A percentile compares a stretch with the other conserved stretches of the same genome.
These are phyloP conservation scores for Cladobotryum mycophilum DNA, from an alignment of 2,329 filamentous ascomycete genomes.

Conservation along the genomic window DNA sequence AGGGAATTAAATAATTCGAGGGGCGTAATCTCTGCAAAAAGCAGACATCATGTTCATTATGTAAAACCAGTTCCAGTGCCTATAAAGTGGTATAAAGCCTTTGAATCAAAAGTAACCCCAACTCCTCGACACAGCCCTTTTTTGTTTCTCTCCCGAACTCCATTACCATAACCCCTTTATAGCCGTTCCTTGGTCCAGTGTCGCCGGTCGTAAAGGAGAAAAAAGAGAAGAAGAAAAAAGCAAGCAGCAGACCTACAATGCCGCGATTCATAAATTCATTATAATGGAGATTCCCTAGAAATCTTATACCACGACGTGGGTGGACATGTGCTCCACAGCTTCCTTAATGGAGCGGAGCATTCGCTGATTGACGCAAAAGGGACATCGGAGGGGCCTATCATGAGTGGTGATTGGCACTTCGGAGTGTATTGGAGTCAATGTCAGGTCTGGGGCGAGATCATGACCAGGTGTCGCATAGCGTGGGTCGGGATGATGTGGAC, in stretches of 20 bases:
- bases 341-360: constrained; percentile 57
- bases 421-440: constrained; percentile 49
- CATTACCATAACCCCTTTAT: neutral
- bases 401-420: constrained; percentile 39
- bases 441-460: constrained; percentile 37
- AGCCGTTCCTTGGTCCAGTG: neutral
- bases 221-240: no score
- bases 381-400: constrained; percentile 49
- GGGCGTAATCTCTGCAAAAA: no score
- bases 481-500: constrained; percentile 24
- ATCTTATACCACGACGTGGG: constrained; percentile 49
- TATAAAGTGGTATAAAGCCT: no score
- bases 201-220: no score
- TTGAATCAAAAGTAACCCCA: no score
- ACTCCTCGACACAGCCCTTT: no score
- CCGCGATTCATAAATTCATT: neutral
- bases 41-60: no score
- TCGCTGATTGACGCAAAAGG: constrained; percentile 55
- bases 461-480: constrained; percentile 30
- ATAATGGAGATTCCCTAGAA: neutral
- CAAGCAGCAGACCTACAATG: neutral
- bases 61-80: no score
- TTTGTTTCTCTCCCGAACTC: neutral
- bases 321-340: constrained; percentile 56
- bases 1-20: no score